A percentile compares a stretch with the other conserved stretches of the same genome.
These are phyloP conservation scores for Casuarina equisetifolia DNA, from an alignment of 306 rosid genomes.

Conservation along the genomic window DNA sequence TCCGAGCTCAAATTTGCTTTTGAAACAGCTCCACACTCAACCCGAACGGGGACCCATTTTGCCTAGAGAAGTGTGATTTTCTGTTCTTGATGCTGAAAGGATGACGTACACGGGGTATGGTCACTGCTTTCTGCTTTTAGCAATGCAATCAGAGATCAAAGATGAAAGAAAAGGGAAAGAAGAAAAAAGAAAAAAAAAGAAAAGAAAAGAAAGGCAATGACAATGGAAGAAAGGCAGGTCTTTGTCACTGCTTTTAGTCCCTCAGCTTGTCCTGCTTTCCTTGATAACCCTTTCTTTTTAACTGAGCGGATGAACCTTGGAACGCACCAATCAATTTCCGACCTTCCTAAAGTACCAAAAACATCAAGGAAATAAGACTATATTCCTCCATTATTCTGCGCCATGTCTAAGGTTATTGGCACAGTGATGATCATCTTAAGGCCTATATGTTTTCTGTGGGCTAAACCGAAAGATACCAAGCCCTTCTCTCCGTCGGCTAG, in stretches of 20 bases:
- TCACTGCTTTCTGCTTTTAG: too few relatives aligned
- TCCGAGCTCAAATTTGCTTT: too few relatives aligned
- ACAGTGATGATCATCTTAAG: background rate
- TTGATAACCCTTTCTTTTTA: background rate
- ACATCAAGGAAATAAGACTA: too few relatives aligned
- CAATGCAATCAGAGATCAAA: too few relatives aligned
- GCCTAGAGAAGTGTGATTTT: too few relatives aligned
- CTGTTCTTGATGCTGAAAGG: too few relatives aligned
- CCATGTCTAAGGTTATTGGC: background rate
- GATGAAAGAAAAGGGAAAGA: too few relatives aligned
- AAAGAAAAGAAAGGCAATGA: background rate
- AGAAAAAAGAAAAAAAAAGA: too few relatives aligned
- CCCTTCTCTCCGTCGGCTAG: background rate
- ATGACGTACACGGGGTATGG: too few relatives aligned
- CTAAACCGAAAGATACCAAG: background rate
- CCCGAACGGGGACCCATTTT: too few relatives aligned
- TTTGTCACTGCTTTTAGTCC: background rate
- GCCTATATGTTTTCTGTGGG: background rate
- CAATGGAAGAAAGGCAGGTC: background rate
- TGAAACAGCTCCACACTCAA: too few relatives aligned
- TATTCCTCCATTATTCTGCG: background rate
- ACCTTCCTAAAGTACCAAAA: background rate
- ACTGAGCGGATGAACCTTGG: background rate
- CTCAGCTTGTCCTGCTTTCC: too few relatives aligned
- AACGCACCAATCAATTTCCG: background rate